A percentile compares a stretch with the other conserved stretches of the same genome.
Conservation (phyloP, 805 yeast genomes). For the Candida orba region DNA sequence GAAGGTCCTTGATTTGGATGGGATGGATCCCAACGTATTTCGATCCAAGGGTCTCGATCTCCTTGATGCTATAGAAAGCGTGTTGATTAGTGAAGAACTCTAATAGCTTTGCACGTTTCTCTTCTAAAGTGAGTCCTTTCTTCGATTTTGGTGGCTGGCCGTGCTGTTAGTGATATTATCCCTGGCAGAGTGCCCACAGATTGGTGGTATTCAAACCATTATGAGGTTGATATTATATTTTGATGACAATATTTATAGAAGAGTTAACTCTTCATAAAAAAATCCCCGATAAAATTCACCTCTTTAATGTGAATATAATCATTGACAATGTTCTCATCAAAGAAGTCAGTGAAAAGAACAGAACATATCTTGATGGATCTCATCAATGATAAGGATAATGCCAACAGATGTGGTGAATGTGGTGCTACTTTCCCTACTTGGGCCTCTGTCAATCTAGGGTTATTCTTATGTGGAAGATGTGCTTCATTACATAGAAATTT, state of each 20-base stretch:
- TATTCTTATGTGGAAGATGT: conserved; percentile 79
- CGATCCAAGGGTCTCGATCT: conserved; percentile 40
- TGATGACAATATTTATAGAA: too few relatives aligned
- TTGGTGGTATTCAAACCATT: not conserved
- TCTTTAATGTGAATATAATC: not conserved
- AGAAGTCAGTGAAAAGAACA: conserved; percentile 33
- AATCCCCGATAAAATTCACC: not conserved
- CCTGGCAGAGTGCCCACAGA: too few relatives aligned
- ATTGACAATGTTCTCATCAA: conserved; percentile 28
- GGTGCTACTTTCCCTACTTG: conserved; percentile 52
- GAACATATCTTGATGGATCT: conserved; percentile 52
- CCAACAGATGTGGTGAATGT: conserved; percentile 78
- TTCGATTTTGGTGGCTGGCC: conserved; percentile 11
- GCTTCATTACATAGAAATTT: conserved; percentile 69
- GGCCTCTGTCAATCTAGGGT: conserved; percentile 40
- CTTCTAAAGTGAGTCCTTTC: conserved; percentile 31
- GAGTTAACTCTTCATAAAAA: too few relatives aligned
- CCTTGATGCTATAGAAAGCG: conserved; percentile 41
- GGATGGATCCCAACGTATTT: conserved; percentile 39
- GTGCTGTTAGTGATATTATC: not conserved
- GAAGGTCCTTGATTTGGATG: conserved; percentile 46
- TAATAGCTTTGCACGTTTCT: conserved; percentile 31
- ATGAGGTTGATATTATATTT: too few relatives aligned
- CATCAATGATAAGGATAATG: conserved; percentile 50
- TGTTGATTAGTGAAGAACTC: conserved; percentile 35